phyloP scores from a whole-genome alignment of 331 rosid genomes.

The Acacia pycnantha region DNA sequence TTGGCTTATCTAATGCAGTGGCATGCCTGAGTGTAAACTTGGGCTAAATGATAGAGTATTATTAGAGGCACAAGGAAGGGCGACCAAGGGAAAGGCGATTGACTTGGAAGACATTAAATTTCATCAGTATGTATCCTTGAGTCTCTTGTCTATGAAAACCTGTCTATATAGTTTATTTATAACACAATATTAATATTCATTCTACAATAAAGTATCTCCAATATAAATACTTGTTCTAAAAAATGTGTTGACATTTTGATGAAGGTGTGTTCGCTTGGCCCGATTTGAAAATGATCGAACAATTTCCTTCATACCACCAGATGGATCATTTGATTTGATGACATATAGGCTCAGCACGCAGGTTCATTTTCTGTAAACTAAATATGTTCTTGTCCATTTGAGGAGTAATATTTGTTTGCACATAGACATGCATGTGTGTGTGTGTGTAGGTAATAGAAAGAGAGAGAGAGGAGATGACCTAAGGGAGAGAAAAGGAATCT shows the following conservation, averaged over 20 bases:
- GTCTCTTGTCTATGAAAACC: constrained; percentile 27
- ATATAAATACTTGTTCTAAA: constrained; percentile 30
- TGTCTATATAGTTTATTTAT: neutral
- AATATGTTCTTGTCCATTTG: neutral
- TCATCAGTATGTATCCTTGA: constrained; percentile 80
- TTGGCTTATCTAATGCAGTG: constrained; percentile 63
- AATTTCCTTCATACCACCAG: constrained; percentile 95
- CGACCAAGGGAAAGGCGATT: constrained; percentile 94
- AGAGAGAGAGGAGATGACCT: neutral
- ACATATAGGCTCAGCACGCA: constrained; percentile 92
- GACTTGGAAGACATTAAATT: constrained; percentile 98
- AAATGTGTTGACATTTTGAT: constrained; percentile 36
- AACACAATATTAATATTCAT: constrained; percentile 4
- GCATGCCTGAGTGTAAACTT: constrained; percentile 99
- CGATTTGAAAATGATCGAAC: constrained; percentile 99
- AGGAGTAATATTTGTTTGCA: neutral
- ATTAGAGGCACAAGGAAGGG: constrained; percentile 94
- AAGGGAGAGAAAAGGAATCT: neutral
- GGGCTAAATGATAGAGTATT: constrained; percentile 92
- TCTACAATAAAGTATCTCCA: constrained; percentile 20
- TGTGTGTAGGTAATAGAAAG: too few relatives aligned
- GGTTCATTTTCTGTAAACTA: constrained; percentile 49
- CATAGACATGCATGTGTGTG: neutral
- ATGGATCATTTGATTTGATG: constrained; percentile 97
- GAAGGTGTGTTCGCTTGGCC: constrained; percentile 97